Base-by-base conservation (phyloP, 352 stramenopile species). In the Halophytophthora polymorphica region DNA sequence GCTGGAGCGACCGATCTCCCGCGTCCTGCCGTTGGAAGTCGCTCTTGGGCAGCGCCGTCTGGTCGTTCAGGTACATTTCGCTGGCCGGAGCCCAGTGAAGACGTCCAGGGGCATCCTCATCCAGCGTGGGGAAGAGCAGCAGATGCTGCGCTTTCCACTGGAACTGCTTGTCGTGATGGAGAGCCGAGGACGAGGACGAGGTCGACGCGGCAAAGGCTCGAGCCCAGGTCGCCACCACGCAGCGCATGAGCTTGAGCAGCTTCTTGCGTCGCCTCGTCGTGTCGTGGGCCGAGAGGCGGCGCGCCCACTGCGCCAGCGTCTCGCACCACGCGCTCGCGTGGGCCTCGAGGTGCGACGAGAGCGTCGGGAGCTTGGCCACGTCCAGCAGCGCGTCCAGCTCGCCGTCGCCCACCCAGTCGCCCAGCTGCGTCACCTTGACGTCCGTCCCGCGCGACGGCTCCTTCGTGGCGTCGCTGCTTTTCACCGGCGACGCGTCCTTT, bases 41-140 rank as follows among this genome's bases (percentile, higher is more conserved):
- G 42, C 58, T 37, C 3, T 67, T 58, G 1, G 45, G 47, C 21
- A 90, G 52, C 18, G 82, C 71, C 13, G 35, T 42, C 59, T 90
- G 79, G 42, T 92, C 79, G 43, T 92, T 89, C 11, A 90, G 23
- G 41, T 80, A 89, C 45, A 89, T 34, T 13, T 86, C 64, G 0
- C 43, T 40, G 22, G 61, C 61, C 19, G 50, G 61, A 11, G 28
- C n/a, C 33, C 64, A 75, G 39, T 19, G 38, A 36, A 50, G 28
- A 11, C 48, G n/a, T n/a, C n/a, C 31, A 12, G 25, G 36, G 14
- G 40, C 18, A 6, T 18, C 50, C 11, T 56, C 50, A 34, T 53
- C 50, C 11, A 74, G 47, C 17, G 53, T 68, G 8, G 62, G 70
- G 18, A 74, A 74, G 3, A 80, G 6, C 13, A 53, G 40, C 17